Base-by-base conservation (phyloP, 2,329 filamentous ascomycete species). In the Nannizzia gypsea region DNA sequence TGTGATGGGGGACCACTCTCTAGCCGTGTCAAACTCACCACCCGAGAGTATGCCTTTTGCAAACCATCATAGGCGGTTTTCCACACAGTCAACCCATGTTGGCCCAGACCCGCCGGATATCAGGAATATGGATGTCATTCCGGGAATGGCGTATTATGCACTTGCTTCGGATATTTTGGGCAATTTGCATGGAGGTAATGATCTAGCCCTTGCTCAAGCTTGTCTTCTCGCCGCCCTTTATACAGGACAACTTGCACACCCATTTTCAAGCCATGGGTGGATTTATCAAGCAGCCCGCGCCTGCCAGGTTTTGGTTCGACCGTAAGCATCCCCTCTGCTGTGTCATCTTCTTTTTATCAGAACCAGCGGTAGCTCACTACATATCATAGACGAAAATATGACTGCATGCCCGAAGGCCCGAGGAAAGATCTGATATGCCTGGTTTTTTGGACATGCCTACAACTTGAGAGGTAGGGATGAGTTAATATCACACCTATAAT, bases 361-460 rank as follows among this genome's bases (percentile, higher is more conserved):
- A 42, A 20, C 2, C 6, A 8, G 17, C 34, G 63, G 62, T 20
- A 17, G 17, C 26, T 62, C n/a, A 46, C 38, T 59, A 2, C 6
- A 17, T 8, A n/a, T 38, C 54, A 17, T 59, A 72, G 66, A 22
- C 70, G 69, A 60, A 74, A 73, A 11, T 74, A 73, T 60, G 64
- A 68, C 22, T 59, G 64, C 44, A 65, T 74, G 60, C 60, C 63
- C 28, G 68, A 71, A 13, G 67, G 68, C 1, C 62, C 65, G 4
- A 46, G 65, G 3, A 71, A 85, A 66, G 89, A 90, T 68, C 78
- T 86, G 60, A 78, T 87, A 38, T 78, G 87, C 13, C 81, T 95
- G 66, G 87, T 89, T 0, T 96, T 91, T 67, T 97, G 92, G 92
- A 93, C 91, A 6, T 95, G 89, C 70, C 77, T 96, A 63, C 92